Evolutionary conservation across 2,329 filamentous ascomycete species (phyloP), one percentile per base, ranked within the genome.

Genomic region (Cercospora canescens): DNA sequence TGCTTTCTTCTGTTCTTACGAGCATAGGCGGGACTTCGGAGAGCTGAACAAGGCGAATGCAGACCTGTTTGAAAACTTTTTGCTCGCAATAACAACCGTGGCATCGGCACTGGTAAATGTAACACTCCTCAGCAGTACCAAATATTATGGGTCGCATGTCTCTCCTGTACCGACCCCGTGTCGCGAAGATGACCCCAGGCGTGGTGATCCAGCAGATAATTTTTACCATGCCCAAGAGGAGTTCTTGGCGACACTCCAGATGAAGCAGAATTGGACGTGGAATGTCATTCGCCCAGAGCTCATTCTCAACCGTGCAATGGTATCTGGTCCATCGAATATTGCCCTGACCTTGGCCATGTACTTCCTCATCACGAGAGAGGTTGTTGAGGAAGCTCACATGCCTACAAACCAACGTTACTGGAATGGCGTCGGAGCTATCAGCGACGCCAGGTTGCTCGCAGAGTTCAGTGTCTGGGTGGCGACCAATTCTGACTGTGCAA

Each of bases 341-440:
- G 76, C 78, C 16, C 76, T 78, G 1, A 74, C 77, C 2, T 64
- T 81, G 2, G 81, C 76, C 0, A 69, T 84, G n/a, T 84, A 83
- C 65, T 76, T 75, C 56, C 73, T 75, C 26, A 72, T 80, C 39
- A 74, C 66, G 67, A 74, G 71, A 57, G 78, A 80, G 64, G 72
- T 81, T 0, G 73, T 74, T 1, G 70, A 73, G 18, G 69, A 75
- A 34, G 70, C 80, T 0, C 62, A 70, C 2, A 81, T 79, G 65
- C 80, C 78, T 1, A 77, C 77, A 3, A 76, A 71, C 48, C 69
- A 75, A 55, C 64, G 63, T 4, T 77, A 73, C 60, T 81, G 78
- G 67, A 73, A 74, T n/a, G 69, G 65, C 7, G 75, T 77, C 57
- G 77, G 80, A 66, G 70, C 70, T 62, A 76, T 73, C 67, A 79